Evolutionary conservation across 441 rosid genomes (phyloP).

Genomic region (Erysimum pusillum): DNA sequence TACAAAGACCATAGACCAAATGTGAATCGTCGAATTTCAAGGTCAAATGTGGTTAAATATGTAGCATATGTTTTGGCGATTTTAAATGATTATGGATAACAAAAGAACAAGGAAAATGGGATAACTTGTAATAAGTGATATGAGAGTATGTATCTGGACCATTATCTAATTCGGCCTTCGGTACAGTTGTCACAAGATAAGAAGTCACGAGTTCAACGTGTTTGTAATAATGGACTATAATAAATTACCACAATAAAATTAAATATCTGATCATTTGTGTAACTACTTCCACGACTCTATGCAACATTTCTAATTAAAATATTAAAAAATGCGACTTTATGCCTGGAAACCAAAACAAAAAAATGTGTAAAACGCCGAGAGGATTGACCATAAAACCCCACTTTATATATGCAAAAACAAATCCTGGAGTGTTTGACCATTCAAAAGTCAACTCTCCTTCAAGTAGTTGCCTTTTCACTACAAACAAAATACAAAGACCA

Average conservation of each 20-base stretch:
- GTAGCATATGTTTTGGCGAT: not conserved
- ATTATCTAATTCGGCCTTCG: not conserved
- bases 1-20: not conserved
- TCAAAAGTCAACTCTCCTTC: conserved; percentile 51
- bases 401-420: conserved; percentile 21
- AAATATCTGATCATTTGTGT: not conserved
- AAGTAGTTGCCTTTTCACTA: conserved; percentile 43
- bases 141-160: conserved; percentile 31
- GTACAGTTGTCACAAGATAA: conserved; percentile 24
- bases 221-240: not conserved
- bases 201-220: conserved; percentile 33
- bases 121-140: conserved; percentile 7
- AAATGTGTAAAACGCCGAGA: conserved; percentile 53
- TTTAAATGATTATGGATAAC: conserved; percentile 19
- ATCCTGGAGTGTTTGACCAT: conserved; percentile 41
- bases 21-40: conserved; percentile 13
- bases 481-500: conserved; percentile 43
- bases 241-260: not conserved
- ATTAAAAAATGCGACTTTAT: not conserved
- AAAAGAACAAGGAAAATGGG: not conserved
- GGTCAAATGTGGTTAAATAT: conserved; percentile 8
- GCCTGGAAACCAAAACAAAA: not conserved
- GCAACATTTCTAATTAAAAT: not conserved
- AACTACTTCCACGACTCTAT: conserved; percentile 33
- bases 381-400: conserved; percentile 64